Base-by-base conservation (phyloP, 164 flowering plant species). In the Akebia trifoliata region DNA sequence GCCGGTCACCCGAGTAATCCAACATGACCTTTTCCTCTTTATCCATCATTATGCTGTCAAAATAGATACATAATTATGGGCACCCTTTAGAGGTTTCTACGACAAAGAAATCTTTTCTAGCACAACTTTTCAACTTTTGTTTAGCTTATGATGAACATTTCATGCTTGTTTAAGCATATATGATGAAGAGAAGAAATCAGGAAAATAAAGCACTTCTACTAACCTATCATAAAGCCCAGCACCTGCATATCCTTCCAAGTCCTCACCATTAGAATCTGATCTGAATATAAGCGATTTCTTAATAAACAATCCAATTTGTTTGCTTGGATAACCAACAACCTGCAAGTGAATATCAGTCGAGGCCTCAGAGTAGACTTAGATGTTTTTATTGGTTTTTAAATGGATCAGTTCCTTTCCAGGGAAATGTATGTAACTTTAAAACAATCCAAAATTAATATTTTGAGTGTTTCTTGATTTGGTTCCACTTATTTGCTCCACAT, bases 181-280 rank as follows among this genome's bases (percentile, higher is more conserved):
- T n/a, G 26, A 20, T 20, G 20, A 20, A 44, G 4, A 1, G 43
- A 11, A 18, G 4, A 12, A 5, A 11, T 39, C 43, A 12, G 9
- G 25, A 24, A 21, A 46, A 17, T 12, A 22, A 4, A 34, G 18
- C 22, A 48, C 8, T n/a, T 17, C 8, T 8, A 34, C 7, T 10
- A 2, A 64, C 69, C 69, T 69, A 50, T 69, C 73, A 47, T 69
- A 69, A 44, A 70, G 66, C 55, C 73, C 73, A 51, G 72, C 74
- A 34, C 74, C 74, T 8, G 74, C 67, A 50, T 66, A 66, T 17
- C 71, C 68, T 62, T 71, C 65, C 62, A 67, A 63, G 53, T 71
- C 74, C 42, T 71, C 74, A 11, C 68, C 74, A 50, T 71, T 71
- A 31, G 74, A 71, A 57, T 71, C 74, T 62, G 74, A 66, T 55